Evolutionary conservation across 2,329 filamentous ascomycete genomes (phyloP), one percentile per base, ranked within the genome.

Genomic region (Aureobasidium sp.): DNA sequence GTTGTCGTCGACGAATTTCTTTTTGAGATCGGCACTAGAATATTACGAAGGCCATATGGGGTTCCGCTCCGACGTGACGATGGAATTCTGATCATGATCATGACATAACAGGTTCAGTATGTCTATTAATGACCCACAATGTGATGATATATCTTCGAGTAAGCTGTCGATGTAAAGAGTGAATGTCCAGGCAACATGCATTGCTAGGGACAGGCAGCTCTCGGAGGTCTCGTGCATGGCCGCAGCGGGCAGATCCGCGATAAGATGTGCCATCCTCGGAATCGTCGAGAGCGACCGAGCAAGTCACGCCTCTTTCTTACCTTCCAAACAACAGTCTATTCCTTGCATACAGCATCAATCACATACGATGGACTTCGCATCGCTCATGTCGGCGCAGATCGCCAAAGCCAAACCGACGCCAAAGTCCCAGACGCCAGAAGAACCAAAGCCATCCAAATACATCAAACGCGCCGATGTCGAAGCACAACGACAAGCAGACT

Each of bases 321-420:
- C 25, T n/a, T 29, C 11, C 9, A 5, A 22, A 45, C 29, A n/a
- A 6, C n/a, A 25, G 12, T n/a, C 22, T 39, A 36, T 48, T 41
- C 7, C 12, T 42, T 25, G 9, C 2, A 37, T 44, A 58, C 62
- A 56, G 65, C 41, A 25, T 39, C 15, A 20, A 53, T 31, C n/a
- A n/a, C 14, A 42, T 72, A 80, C 65, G 67, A 99, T 99, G 94
- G 92, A 99, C 76, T 99, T 99, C 79, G 91, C 91, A 64, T 85
- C 91, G 39, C 80, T 99, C 52, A 96, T 99, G 90, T 86, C 89
- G 70, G 89, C 91, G 72, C 91, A 96, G 76, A 94, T 99, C 70
- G 85, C 89, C 70, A 95, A 94, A 75, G 82, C 87, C 68, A 90
- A 90, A 74, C 77, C 82, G 61, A 67, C 76, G 45, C 67, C 76